Conservation (phyloP, 345 rosid species). For the Syzygium jambos region DNA sequence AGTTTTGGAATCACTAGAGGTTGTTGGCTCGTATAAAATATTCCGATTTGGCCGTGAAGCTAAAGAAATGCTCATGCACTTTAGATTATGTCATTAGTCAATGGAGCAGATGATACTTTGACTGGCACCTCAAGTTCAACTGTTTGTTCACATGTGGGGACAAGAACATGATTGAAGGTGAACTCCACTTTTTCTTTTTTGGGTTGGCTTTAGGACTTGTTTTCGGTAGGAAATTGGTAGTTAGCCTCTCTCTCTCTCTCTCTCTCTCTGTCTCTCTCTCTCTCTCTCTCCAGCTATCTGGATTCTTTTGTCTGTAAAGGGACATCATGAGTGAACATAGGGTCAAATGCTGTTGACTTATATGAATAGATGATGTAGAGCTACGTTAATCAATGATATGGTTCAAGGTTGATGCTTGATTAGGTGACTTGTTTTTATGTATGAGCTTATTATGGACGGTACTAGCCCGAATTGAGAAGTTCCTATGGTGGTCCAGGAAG, state of each 20-base stretch:
- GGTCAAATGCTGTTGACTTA: neutral
- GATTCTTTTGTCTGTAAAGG: neutral
- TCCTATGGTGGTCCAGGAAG: neutral
- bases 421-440: neutral
- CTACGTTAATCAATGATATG: neutral
- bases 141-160: slow-evolving; percentile 16
- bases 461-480: neutral
- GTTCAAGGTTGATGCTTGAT: neutral
- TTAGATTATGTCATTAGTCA: slow-evolving; percentile 6
- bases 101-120: slow-evolving; percentile 19
- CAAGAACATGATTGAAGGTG: slow-evolving; percentile 25
- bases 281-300: neutral
- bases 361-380: neutral
- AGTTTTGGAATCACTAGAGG: slow-evolving; percentile 3
- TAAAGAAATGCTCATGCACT: neutral
- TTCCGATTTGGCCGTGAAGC: neutral
- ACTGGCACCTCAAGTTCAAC: slow-evolving; percentile 5
- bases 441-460: neutral
- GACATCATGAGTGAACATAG: neutral
- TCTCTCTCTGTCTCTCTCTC: neutral
- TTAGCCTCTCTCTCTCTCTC: neutral
- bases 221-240: neutral
- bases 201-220: slow-evolving; percentile 8
- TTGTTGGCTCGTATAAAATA: neutral
- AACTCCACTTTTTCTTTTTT: slow-evolving; percentile 17